phyloP scores from a whole-genome alignment of 257 asterid species.

The Solanum virginianum region DNA sequence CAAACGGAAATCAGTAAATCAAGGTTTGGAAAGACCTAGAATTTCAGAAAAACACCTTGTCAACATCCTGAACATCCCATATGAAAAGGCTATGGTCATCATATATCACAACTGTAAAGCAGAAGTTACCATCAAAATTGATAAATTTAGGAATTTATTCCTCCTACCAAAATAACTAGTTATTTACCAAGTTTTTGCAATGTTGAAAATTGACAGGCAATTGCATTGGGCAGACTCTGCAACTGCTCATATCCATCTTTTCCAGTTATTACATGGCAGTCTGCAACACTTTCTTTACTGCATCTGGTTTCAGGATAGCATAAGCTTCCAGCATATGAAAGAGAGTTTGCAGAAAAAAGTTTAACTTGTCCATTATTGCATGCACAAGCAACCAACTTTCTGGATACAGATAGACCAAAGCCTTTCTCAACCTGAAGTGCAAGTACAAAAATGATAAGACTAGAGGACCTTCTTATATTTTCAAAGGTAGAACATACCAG shows the following conservation, averaged over 20 bases:
- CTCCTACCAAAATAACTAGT: not conserved
- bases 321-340: conserved; percentile 39
- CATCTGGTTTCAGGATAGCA: conserved; percentile 32
- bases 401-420: conserved; percentile 46
- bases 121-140: conserved; percentile 10
- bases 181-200: conserved; percentile 52
- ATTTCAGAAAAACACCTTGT: conserved; percentile 22
- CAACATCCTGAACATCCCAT: conserved; percentile 42
- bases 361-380: conserved; percentile 59
- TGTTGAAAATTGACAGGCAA: conserved; percentile 66
- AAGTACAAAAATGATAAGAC: not conserved
- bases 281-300: conserved; percentile 16
- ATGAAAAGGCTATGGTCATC: conserved; percentile 47
- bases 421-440: conserved; percentile 56
- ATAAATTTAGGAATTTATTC: not conserved
- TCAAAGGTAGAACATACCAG: not conserved
- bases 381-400: conserved; percentile 56
- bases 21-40: not conserved
- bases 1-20: not conserved
- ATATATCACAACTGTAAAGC: conserved; percentile 56
- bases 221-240: conserved; percentile 46
- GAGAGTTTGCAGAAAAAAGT: conserved; percentile 27
- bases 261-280: conserved; percentile 4
- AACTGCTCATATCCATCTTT: conserved; percentile 13
- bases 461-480: not conserved